Evolutionary conservation across 345 rosid genomes (phyloP).

Genomic region (Aegle marmelos): DNA sequence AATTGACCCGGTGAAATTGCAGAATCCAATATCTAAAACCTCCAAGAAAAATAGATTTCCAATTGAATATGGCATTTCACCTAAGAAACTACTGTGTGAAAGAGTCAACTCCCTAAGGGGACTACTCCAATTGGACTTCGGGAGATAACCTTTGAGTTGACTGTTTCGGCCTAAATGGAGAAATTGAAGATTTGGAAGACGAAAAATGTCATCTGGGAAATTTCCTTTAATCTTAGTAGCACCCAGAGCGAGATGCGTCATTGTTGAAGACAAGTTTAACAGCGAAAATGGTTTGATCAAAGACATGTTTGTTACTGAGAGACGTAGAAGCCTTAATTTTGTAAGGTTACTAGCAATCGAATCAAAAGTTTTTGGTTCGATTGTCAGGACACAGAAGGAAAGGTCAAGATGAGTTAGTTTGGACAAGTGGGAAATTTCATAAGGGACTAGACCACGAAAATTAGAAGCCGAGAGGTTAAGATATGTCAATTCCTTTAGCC

Average conservation of each 20-base stretch:
- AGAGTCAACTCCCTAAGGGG: background rate
- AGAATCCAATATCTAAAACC: background rate
- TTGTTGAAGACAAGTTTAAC: slow-evolving; percentile 11
- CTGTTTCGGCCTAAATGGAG: rapidly evolving
- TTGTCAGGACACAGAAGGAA: no score
- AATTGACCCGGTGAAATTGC: background rate
- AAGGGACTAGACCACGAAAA: no score
- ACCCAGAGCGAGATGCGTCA: background rate
- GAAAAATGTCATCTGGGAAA: slow-evolving; percentile 16
- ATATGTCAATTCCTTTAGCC: no score
- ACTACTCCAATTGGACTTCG: background rate
- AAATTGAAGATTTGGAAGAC: background rate
- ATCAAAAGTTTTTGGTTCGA: background rate
- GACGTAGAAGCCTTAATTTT: background rate
- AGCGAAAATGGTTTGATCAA: background rate
- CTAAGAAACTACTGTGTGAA: background rate
- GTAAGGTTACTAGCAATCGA: slow-evolving; percentile 8
- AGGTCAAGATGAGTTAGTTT: no score
- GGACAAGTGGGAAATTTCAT: no score
- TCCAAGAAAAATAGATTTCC: background rate
- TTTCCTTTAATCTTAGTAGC: background rate
- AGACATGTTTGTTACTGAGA: background rate
- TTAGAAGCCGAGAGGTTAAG: no score
- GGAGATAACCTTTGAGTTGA: background rate
- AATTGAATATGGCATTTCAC: background rate